Base-by-base conservation (phyloP, 169 alveolate species). In the Plasmodium malariae region DNA sequence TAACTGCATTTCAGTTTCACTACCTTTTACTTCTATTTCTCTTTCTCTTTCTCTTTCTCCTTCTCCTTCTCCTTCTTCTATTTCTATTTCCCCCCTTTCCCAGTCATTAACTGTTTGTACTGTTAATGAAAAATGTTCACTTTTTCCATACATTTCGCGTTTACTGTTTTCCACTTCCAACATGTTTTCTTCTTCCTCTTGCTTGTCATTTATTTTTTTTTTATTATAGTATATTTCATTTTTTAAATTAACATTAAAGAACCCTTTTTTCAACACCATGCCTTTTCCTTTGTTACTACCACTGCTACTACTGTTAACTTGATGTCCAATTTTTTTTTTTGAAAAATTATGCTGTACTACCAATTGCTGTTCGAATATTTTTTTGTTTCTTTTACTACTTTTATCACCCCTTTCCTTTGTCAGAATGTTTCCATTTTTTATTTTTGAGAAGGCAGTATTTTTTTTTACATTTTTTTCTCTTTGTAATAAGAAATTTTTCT, bases 401-500 rank as follows among this genome's bases (percentile, higher is more conserved):
- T 65, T 65, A 11, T 59, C n/a, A 12, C 65, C 65, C 21, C 45
- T 69, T 12, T 30, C 62, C 19, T 69, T 48, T 12, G 17, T 6
- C 6, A 69, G 12, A 26, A 30, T 69, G 28, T n/a, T 69, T 45
- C 21, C n/a, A 28, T 19, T 40, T 43, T 78, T 78, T 21, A 48
- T 40, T 45, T 54, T 69, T 45, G 76, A 9, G 9, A 24, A n/a
- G 4, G 34, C 21, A 4, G 6, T 36, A 34, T 62, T 78, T 37
- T 69, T 78, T 36, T 34, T 78, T 11, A 78, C 51, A 12, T 40
- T 78, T 49, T 48, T 78, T 34, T 73, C 87, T 45, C 57, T 73
- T 32, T 73, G 72, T 11, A 59, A 17, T 2, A 17, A 6, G 3
- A 54, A 14, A 21, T 34, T 68, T 21, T 78, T 59, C 11, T 69